phyloP scores from a whole-genome alignment of 2,329 filamentous ascomycete genomes.

The Cladosporium sp. region DNA sequence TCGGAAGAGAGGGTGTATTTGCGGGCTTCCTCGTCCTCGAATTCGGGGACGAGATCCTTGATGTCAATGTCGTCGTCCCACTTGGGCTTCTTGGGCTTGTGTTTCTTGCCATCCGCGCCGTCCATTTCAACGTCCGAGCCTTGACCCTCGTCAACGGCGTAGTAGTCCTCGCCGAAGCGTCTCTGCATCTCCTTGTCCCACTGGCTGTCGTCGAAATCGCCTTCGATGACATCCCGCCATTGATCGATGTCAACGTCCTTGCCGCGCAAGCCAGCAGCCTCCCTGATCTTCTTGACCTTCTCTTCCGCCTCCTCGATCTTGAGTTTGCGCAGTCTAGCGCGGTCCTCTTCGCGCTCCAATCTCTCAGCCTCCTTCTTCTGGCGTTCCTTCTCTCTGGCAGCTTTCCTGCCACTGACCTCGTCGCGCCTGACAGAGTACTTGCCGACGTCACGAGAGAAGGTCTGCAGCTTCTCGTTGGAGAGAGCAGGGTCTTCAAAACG shows the following conservation, averaged over 20 bases:
- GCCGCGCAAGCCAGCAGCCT: constrained; percentile 74
- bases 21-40: constrained; percentile 60
- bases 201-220: constrained; percentile 79
- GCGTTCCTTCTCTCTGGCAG: constrained; percentile 71
- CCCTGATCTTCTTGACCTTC: constrained; percentile 82
- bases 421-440: constrained; percentile 83
- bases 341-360: constrained; percentile 70
- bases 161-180: constrained; percentile 87
- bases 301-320: constrained; percentile 87
- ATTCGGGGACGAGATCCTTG: constrained; percentile 83
- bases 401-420: constrained; percentile 76
- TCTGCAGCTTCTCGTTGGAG: constrained; percentile 80
- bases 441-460: constrained; percentile 83
- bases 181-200: constrained; percentile 91
- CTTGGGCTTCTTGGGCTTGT: constrained; percentile 73
- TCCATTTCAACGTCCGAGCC: constrained; percentile 41
- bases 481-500: constrained; percentile 90
- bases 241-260: constrained; percentile 65
- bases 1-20: constrained; percentile 55
- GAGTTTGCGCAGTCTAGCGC: constrained; percentile 76
- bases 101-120: constrained; percentile 42
- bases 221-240: constrained; percentile 80
- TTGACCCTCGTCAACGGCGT: constrained; percentile 59
- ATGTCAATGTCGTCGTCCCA: constrained; percentile 99
- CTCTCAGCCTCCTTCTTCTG: constrained; percentile 76